Evolutionary conservation across 305 asterid genomes (phyloP), one percentile per base, ranked within the genome.

Genomic region (Plantago lanceolata): DNA sequence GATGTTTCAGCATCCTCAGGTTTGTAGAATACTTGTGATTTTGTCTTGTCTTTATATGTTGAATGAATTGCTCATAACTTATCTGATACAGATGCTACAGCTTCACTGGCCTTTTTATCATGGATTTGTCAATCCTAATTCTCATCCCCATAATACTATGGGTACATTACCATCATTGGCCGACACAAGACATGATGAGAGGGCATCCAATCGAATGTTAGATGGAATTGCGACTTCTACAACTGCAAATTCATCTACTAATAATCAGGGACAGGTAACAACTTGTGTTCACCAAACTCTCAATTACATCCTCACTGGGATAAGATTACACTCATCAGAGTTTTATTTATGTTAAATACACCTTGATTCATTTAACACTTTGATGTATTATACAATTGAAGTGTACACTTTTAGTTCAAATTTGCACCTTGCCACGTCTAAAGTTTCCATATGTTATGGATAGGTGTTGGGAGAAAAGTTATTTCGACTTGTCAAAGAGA

Each of bases 381-480:
- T 3, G 3, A 24, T 24, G 28, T 24, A 24, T 24, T 24, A 24
- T 24, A 24, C n/a, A n/a, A n/a, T n/a, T n/a, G n/a, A n/a, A n/a
- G n/a, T n/a, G n/a, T n/a, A n/a, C 3, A 3, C 28, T 24, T 24
- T 24, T 24, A 24, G 28, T 24, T 24, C 28, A 48, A 26, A 20
- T 53, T 8, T 53, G 35, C 35, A 53, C 52, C 19, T 48, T 48
- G 28, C 28, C 28, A 24, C 2, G 28, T 1, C 14, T 37, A 0
- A 37, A 37, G 14, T 37, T 37, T 37, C 14, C 0, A 2, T 8
- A 8, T 37, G 19, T 59, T 68, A 28, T 45, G 3, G 67, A 57
- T 79, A 85, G 94, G 83, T 81, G 85, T 48, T 85, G 84, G 89
- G 93, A 9, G 93, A 85, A 61, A 79, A 68, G 64, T 47, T 85